Evolutionary conservation across 257 asterid genomes (phyloP).

Genomic region (Cynanchum wilfordii): DNA sequence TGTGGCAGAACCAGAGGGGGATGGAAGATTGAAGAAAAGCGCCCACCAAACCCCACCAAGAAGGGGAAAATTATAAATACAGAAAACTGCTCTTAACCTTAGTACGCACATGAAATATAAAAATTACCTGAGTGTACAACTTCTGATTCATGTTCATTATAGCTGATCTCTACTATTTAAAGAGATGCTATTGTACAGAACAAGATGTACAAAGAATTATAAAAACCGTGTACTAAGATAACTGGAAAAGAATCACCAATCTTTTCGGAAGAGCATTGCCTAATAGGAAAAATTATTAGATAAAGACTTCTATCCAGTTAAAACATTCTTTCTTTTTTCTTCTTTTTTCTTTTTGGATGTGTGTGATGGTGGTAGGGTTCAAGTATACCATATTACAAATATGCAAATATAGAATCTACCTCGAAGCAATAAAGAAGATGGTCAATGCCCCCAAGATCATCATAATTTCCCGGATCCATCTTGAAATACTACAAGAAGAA

Average conservation of each 20-base stretch:
- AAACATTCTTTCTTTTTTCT: too few relatives aligned
- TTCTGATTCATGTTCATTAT: too few relatives aligned
- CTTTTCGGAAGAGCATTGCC: not conserved
- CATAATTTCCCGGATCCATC: conserved; percentile 75
- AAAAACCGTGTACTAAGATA: not conserved
- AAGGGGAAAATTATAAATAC: too few relatives aligned
- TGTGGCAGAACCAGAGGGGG: not conserved
- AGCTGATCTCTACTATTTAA: not conserved
- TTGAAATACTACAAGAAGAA: conserved; percentile 69
- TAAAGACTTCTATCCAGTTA: not conserved
- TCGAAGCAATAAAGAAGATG: conserved; percentile 88
- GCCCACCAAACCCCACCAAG: too few relatives aligned
- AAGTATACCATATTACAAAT: conserved; percentile 10
- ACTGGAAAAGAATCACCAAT: not conserved
- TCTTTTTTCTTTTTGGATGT: too few relatives aligned
- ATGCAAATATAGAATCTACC: conserved; percentile 38
- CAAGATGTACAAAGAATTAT: not conserved
- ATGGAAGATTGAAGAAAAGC: not conserved
- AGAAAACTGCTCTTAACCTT: too few relatives aligned
- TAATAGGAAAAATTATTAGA: not conserved
- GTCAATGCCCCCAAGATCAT: conserved; percentile 67
- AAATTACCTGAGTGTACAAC: too few relatives aligned
- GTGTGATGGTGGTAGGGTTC: too few relatives aligned
- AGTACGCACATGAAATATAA: too few relatives aligned
- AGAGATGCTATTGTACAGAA: not conserved